Conservation (phyloP, 2,329 filamentous ascomycete species). For the Penicillium capsulatum region DNA sequence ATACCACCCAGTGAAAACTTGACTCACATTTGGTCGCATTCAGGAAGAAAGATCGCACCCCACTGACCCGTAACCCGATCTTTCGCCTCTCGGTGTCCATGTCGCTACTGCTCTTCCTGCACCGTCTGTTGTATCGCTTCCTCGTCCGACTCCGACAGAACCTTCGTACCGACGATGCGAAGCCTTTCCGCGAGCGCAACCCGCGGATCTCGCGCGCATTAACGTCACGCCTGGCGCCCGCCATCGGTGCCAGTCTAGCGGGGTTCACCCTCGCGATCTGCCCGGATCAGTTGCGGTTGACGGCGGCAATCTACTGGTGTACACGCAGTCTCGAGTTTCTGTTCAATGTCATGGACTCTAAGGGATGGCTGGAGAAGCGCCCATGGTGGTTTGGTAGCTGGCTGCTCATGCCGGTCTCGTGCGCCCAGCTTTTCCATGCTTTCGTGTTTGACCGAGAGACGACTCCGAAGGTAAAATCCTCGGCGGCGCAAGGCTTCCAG, state of each 20-base stretch:
- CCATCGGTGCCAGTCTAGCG: conserved; percentile 83
- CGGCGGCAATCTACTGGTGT: conserved; percentile 74
- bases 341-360: conserved; percentile 77
- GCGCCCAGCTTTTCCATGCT: conserved; percentile 71
- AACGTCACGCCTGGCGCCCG: conserved; percentile 79
- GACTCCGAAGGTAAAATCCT: conserved; percentile 53
- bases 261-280: conserved; percentile 77
- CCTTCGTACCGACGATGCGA: conserved; percentile 73
- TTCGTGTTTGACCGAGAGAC: conserved; percentile 73
- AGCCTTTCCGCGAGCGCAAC: conserved; percentile 77
- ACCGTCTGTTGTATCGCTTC: conserved; percentile 86
- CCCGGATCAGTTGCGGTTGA: conserved; percentile 68
- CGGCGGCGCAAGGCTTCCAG: neutral
- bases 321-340: conserved; percentile 79
- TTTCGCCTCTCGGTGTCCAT: conserved; percentile 77
- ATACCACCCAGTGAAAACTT: neutral
- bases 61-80: conserved; percentile 57
- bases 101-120: conserved; percentile 79
- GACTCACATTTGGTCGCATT: neutral
- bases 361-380: conserved; percentile 62
- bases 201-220: conserved; percentile 69
- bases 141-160: conserved; percentile 73
- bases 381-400: conserved; percentile 85
- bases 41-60: conserved; percentile 37
- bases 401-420: conserved; percentile 72